These are phyloP conservation scores for Pseudocercospora cruenta DNA, from an alignment of 2,329 filamentous ascomycete genomes.

Conservation along the genomic window DNA sequence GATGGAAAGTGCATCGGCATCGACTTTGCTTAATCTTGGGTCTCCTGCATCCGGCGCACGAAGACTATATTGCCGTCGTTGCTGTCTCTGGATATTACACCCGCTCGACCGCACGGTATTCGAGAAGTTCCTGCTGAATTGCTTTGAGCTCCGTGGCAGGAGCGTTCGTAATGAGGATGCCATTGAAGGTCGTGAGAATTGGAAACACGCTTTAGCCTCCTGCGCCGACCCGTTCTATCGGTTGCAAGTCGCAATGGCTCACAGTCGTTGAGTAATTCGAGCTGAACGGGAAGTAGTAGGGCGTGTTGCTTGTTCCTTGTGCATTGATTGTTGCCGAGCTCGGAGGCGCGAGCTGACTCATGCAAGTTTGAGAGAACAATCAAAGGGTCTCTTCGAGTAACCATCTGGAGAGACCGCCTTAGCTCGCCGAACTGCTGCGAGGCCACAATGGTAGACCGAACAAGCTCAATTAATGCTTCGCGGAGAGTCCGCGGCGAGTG, in stretches of 20 bases:
- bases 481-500: too few relatives aligned
- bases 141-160: slow-evolving; percentile 14
- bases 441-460: too few relatives aligned
- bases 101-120: slow-evolving; percentile 11
- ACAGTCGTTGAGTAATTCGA: background rate
- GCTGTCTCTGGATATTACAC: slow-evolving; percentile 5
- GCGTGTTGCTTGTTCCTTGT: background rate
- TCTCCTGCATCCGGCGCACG: slow-evolving; percentile 51
- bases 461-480: too few relatives aligned
- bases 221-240: background rate
- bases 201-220: background rate
- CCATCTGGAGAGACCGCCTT: too few relatives aligned
- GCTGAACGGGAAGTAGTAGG: background rate
- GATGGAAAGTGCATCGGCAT: slow-evolving; percentile 75
- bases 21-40: slow-evolving; percentile 67
- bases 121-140: background rate
- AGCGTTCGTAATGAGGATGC: slow-evolving; percentile 25
- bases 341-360: slow-evolving; percentile 1
- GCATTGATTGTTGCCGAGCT: background rate
- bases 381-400: background rate
- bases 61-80: slow-evolving; percentile 42
- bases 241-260: slow-evolving; percentile 3
- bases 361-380: background rate
- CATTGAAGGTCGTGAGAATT: slow-evolving; percentile 14
- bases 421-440: too few relatives aligned